A percentile compares a stretch with the other conserved stretches of the same genome.
Conservation (phyloP, 2,329 filamentous ascomycete genomes). For the Hymenoscyphus albidus region DNA sequence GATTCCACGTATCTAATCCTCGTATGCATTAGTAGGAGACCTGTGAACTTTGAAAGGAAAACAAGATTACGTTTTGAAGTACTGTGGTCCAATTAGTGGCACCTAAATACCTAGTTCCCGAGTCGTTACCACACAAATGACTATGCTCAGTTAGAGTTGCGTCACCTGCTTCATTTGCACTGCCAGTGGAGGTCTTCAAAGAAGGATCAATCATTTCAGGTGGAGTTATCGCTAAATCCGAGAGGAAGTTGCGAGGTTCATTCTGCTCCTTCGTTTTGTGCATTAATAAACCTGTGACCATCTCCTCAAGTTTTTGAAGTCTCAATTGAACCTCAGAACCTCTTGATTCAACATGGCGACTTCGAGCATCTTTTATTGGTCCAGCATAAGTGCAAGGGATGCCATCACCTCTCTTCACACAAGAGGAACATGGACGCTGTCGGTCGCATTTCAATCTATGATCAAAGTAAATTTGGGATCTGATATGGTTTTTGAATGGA, state of each 20-base stretch:
- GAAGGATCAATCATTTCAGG: neutral
- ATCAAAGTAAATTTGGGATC: neutral
- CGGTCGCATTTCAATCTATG: conserved; percentile 17
- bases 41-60: conserved; percentile 22
- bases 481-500: neutral
- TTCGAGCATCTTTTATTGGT: neutral
- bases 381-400: conserved; percentile 9
- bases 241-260: neutral
- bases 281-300: conserved; percentile 15
- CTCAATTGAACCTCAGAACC: conserved; percentile 15
- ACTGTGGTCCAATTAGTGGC: conserved; percentile 57
- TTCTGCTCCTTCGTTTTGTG: neutral
- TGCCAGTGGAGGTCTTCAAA: neutral
- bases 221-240: neutral
- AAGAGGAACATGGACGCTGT: conserved; percentile 14
- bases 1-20: conserved; percentile 49
- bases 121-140: conserved; percentile 7
- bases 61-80: conserved; percentile 48
- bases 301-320: conserved; percentile 16
- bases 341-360: neutral
- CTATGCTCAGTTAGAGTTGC: neutral
- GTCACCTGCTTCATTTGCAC: neutral
- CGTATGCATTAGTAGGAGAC: neutral
- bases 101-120: conserved; percentile 47
- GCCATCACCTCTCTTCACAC: conserved; percentile 11